Evolutionary conservation across 202 grass and related monocot species (phyloP).

Genomic region (Elaeis oleifera): DNA sequence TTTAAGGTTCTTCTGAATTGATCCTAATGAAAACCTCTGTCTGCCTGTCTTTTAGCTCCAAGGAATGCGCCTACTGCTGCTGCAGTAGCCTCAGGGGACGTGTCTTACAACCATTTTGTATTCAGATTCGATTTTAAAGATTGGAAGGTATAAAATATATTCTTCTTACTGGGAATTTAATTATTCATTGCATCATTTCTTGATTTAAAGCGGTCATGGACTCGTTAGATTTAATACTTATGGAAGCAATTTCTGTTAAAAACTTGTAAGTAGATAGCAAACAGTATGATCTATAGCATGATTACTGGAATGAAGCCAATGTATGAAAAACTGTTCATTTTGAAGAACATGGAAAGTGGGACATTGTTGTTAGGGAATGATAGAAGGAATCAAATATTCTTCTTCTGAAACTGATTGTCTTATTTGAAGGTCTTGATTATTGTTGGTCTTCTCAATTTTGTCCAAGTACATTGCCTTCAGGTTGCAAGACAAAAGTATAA

Average conservation of each 20-base stretch:
- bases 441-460: too few species aligned
- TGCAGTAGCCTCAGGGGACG: constrained; percentile 25
- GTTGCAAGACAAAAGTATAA: too few species aligned
- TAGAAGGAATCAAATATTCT: too few species aligned
- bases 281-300: too few species aligned
- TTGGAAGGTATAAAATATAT: constrained; percentile 29
- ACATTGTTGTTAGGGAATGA: too few species aligned
- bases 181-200: neutral
- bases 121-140: constrained; percentile 36
- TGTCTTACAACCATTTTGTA: constrained; percentile 32
- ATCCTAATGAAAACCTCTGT: neutral
- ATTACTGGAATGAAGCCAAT: too few species aligned
- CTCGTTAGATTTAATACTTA: neutral
- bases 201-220: neutral
- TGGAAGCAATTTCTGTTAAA: neutral
- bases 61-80: constrained; percentile 36
- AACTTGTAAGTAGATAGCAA: neutral
- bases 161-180: neutral
- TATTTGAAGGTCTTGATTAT: too few species aligned
- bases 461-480: too few species aligned
- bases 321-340: too few species aligned
- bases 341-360: too few species aligned
- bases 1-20: constrained; percentile 2
- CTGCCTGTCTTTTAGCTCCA: constrained; percentile 24
- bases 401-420: too few species aligned